Percentiles rank a stretch among this genome's conserved stretches.
Evolutionary conservation across 2,329 filamentous ascomycete genomes (phyloP).

Genomic region (Botryotinia narcissicola): DNA sequence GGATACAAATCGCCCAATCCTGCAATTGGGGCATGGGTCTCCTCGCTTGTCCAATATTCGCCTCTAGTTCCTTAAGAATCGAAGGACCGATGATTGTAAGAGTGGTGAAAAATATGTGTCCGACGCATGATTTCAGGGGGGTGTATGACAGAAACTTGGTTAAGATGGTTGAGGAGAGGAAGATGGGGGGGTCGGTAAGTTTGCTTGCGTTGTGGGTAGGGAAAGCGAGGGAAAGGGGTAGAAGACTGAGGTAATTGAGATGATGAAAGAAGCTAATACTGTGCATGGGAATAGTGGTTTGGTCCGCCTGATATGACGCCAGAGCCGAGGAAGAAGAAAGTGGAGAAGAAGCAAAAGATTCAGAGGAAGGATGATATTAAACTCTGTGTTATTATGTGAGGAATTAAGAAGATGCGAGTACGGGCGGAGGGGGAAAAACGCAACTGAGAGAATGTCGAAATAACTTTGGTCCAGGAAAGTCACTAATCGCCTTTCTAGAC

Average conservation of each 20-base stretch:
- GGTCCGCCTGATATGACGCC: constrained; percentile 4
- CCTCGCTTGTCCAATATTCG: constrained; percentile 12
- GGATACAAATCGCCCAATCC: constrained; percentile 13
- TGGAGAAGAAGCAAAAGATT: background rate
- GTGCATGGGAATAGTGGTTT: constrained; percentile 16
- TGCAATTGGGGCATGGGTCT: constrained; percentile 8
- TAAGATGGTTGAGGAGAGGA: constrained; percentile 18
- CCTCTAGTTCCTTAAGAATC: constrained; percentile 8
- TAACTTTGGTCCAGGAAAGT: background rate
- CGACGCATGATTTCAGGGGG: background rate
- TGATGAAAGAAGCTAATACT: background rate
- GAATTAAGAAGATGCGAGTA: background rate
- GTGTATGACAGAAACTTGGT: constrained; percentile 19
- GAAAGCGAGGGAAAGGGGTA: too few relatives aligned
- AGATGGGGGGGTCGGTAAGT: constrained; percentile 9
- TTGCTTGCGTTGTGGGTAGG: background rate
- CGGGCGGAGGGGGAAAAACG: background rate
- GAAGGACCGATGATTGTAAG: constrained; percentile 11
- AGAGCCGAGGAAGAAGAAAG: background rate
- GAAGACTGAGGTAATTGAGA: background rate
- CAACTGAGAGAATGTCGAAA: background rate
- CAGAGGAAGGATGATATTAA: background rate
- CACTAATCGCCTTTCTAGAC: background rate
- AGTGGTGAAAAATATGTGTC: background rate
- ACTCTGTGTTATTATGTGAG: constrained; percentile 17